These are phyloP conservation scores for Nectriaceae sp. DNA, from an alignment of 2,329 filamentous ascomycete genomes.

Conservation along the genomic window DNA sequence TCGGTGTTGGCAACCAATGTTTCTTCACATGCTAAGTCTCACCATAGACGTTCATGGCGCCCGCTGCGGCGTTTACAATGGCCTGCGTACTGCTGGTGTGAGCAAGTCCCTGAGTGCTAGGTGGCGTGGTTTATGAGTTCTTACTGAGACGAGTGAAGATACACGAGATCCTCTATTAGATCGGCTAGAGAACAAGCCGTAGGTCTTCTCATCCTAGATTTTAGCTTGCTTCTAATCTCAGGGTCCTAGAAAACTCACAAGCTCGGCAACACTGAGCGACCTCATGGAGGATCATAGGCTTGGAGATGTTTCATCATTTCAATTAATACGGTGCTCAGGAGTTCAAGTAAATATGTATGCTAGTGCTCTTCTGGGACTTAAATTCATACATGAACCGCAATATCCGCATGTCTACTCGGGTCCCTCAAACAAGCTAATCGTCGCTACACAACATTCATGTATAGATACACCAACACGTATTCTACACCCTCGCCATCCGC, in stretches of 20 bases:
- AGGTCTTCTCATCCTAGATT: not conserved
- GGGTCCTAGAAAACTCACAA: slow-evolving; percentile 10
- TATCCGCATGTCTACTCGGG: not conserved
- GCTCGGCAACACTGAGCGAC: slow-evolving; percentile 2
- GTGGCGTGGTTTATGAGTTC: slow-evolving; percentile 14
- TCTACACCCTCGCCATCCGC: slow-evolving; percentile 10
- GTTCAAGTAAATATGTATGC: not conserved
- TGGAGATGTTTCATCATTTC: not conserved
- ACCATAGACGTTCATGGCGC: slow-evolving; percentile 47
- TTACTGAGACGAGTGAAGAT: slow-evolving; percentile 26
- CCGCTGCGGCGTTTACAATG: slow-evolving; percentile 56
- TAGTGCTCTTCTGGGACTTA: not conserved
- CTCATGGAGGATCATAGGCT: not conserved
- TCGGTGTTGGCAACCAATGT: not conserved
- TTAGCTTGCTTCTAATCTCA: not conserved
- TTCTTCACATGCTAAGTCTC: slow-evolving; percentile 7
- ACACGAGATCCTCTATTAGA: slow-evolving; percentile 44
- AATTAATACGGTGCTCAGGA: not conserved
- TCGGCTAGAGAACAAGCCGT: slow-evolving; percentile 38
- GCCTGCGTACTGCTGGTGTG: slow-evolving; percentile 52
- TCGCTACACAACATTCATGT: slow-evolving; percentile 13
- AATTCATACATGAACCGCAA: not conserved
- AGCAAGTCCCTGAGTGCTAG: slow-evolving; percentile 16
- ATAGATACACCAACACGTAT: slow-evolving; percentile 12
- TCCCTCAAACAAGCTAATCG: too few relatives aligned